A percentile compares a stretch with the other conserved stretches of the same genome.
phyloP scores from a whole-genome alignment of 495 filamentous ascomycete genomes.

The Penicillium mononematosum region DNA sequence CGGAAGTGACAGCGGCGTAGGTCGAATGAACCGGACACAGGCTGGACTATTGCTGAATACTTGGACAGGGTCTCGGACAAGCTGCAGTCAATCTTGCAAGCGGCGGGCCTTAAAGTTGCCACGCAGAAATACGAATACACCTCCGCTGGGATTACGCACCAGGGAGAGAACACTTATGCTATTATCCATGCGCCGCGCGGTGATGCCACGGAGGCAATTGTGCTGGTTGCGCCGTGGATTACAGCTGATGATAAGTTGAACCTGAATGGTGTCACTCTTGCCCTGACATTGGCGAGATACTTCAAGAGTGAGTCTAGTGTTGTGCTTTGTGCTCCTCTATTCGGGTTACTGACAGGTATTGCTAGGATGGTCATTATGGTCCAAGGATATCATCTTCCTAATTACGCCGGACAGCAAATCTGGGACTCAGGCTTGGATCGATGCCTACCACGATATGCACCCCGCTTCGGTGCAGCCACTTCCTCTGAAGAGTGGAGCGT shows the following conservation, averaged over 20 bases:
- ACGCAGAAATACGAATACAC: constrained; percentile 81
- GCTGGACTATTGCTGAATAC: constrained; percentile 14
- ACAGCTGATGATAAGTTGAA: constrained; percentile 81
- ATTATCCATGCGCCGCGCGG: constrained; percentile 93
- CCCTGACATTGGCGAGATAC: constrained; percentile 84
- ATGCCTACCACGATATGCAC: constrained; percentile 93
- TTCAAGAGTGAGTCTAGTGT: constrained; percentile 65
- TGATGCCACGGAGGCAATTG: constrained; percentile 97
- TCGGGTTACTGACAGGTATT: constrained; percentile 19
- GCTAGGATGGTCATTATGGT: constrained; percentile 92
- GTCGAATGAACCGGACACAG: constrained; percentile 15
- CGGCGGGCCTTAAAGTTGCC: constrained; percentile 78
- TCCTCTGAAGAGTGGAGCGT: constrained; percentile 83
- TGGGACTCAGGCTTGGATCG: constrained; percentile 94
- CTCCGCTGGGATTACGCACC: constrained; percentile 65
- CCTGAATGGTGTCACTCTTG: constrained; percentile 79
- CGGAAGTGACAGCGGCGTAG: constrained; percentile 47
- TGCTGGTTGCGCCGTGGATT: constrained; percentile 83
- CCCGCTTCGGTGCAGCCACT: constrained; percentile 67
- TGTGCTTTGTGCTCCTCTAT: neutral
- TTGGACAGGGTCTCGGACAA: constrained; percentile 59
- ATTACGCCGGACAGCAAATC: constrained; percentile 84
- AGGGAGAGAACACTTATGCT: constrained; percentile 90
- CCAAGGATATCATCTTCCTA: constrained; percentile 95
- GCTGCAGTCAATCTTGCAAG: constrained; percentile 70